Evolutionary conservation across 352 stramenopile genomes (phyloP).

Genomic region (Phytophthora fragariaefolia): DNA sequence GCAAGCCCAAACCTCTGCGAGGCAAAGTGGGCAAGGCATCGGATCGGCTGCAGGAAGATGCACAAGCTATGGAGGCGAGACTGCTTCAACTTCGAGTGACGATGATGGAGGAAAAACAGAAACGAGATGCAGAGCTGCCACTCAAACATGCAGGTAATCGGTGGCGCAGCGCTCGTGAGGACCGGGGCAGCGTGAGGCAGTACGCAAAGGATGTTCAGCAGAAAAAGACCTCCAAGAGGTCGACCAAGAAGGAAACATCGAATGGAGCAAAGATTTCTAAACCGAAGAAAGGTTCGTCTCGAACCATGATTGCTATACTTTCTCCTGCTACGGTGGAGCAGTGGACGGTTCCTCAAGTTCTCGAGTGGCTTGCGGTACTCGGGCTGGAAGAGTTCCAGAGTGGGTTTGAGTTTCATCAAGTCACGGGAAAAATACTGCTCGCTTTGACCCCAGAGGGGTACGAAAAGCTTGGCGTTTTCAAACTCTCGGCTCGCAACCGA

Average conservation of each 20-base stretch:
- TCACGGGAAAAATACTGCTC: slow-evolving; percentile 62
- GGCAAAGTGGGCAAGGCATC: slow-evolving; percentile 42
- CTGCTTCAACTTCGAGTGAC: slow-evolving; percentile 60
- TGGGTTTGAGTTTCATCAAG: slow-evolving; percentile 82
- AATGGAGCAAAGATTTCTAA: slow-evolving; percentile 28
- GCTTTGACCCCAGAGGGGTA: slow-evolving; percentile 54
- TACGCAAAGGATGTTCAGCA: slow-evolving; percentile 74
- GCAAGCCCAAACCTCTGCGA: slow-evolving; percentile 23
- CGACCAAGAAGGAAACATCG: background rate
- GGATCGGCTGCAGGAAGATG: slow-evolving; percentile 76
- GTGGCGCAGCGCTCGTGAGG: slow-evolving; percentile 80
- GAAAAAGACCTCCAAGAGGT: slow-evolving; percentile 40
- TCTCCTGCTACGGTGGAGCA: slow-evolving; percentile 49
- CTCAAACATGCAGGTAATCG: slow-evolving; percentile 71
- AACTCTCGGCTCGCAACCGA: slow-evolving; percentile 63
- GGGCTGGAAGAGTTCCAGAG: slow-evolving; percentile 69
- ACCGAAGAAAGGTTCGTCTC: slow-evolving; percentile 16
- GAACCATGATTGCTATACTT: slow-evolving; percentile 26
- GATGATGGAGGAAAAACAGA: slow-evolving; percentile 75
- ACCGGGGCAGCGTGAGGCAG: slow-evolving; percentile 71
- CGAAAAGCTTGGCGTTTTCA: slow-evolving; percentile 56
- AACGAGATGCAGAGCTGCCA: slow-evolving; percentile 56
- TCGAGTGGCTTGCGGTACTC: slow-evolving; percentile 68
- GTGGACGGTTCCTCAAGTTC: slow-evolving; percentile 65
- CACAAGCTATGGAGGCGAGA: slow-evolving; percentile 71